Conservation (phyloP, 345 rosid genomes). For the Eucalyptus curtisii region DNA sequence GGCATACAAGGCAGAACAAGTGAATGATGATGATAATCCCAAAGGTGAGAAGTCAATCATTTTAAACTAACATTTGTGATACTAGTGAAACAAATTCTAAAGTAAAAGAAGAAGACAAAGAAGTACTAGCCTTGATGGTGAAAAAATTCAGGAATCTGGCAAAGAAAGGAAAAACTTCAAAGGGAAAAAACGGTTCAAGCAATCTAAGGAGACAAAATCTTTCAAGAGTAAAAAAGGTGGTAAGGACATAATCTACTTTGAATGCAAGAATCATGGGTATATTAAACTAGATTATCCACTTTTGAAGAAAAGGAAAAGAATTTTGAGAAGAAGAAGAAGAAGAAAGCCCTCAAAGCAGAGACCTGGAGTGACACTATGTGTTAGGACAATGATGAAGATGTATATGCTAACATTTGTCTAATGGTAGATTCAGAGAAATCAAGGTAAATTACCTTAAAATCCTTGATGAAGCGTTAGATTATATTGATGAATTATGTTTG, state of each 20-base stretch:
- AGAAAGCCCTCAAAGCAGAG: not conserved
- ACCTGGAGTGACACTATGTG: not conserved
- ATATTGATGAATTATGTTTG: not conserved
- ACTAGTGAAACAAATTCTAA: not conserved
- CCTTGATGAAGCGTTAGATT: not conserved
- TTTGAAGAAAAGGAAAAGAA: too few species aligned
- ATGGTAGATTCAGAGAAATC: not conserved
- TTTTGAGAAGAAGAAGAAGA: too few species aligned
- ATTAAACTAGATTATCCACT: not conserved
- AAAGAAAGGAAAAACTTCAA: not conserved
- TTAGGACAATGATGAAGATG: not conserved
- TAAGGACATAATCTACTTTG: not conserved
- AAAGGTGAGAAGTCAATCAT: not conserved
- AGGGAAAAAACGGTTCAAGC: not conserved
- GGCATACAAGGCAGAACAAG: not conserved
- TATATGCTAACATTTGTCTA: not conserved
- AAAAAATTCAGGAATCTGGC: not conserved
- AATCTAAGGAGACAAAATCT: not conserved
- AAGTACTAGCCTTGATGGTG: not conserved
- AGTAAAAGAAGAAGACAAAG: not conserved
- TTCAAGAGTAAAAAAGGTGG: not conserved
- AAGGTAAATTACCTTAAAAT: not conserved
- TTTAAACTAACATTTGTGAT: not conserved
- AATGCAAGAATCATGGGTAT: not conserved
- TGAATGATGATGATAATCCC: not conserved